Evolutionary conservation across 2,329 filamentous ascomycete genomes (phyloP).

Genomic region (Apiospora saccharicola): DNA sequence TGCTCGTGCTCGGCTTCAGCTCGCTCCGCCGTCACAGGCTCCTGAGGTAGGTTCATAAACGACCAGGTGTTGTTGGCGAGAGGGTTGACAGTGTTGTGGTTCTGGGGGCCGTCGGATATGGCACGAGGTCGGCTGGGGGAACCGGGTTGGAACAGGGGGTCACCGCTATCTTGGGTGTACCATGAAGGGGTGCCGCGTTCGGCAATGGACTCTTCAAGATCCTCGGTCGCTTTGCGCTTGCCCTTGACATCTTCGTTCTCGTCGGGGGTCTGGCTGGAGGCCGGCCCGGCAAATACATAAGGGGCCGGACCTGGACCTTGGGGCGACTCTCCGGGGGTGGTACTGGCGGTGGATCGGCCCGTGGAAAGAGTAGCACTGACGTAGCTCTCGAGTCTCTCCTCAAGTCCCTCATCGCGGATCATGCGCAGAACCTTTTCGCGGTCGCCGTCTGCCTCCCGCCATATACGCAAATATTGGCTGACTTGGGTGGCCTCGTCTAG

Average conservation of each 20-base stretch:
- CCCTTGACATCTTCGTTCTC: conserved; percentile 28
- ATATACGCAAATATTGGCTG: conserved; percentile 60
- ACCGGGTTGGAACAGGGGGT: neutral
- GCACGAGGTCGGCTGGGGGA: conserved; percentile 54
- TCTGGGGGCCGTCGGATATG: conserved; percentile 63
- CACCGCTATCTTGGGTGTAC: conserved; percentile 20
- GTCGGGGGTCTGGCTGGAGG: neutral
- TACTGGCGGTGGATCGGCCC: conserved; percentile 15
- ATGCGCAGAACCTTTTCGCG: conserved; percentile 65
- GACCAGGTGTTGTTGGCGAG: conserved; percentile 69
- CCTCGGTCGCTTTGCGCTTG: conserved; percentile 34
- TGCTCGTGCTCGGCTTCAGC: neutral
- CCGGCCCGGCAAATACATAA: neutral
- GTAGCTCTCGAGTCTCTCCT: conserved; percentile 66
- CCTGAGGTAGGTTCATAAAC: conserved; percentile 52
- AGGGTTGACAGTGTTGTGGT: conserved; percentile 54
- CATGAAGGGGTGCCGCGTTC: neutral
- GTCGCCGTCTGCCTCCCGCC: conserved; percentile 66
- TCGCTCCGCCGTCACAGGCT: neutral
- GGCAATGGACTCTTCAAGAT: neutral
- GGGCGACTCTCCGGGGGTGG: neutral
- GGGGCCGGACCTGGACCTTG: neutral
- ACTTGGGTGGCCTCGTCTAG: conserved; percentile 11
- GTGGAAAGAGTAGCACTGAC: conserved; percentile 58
- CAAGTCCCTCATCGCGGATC: conserved; percentile 66